Conservation (phyloP, 352 stramenopile genomes). For the Phytophthora pseudosyringae region DNA sequence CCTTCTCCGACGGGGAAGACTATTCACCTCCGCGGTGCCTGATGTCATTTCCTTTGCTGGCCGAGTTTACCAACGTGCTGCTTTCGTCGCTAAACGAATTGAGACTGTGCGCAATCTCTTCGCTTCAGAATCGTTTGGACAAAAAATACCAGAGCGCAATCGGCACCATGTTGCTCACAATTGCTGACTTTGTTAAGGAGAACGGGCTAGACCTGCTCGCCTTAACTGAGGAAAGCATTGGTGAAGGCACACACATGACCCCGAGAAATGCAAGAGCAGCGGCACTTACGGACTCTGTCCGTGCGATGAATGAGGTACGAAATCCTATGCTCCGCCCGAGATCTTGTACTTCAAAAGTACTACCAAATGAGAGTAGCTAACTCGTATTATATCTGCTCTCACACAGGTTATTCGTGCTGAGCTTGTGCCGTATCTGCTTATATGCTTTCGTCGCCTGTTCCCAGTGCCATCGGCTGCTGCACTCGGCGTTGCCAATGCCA, state of each 20-base stretch:
- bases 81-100: constrained; percentile 86
- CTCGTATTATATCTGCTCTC: not conserved
- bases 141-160: constrained; percentile 69
- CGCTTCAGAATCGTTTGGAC: constrained; percentile 59
- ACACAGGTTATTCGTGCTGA: constrained; percentile 58
- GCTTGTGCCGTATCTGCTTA: constrained; percentile 71
- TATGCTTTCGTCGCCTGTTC: constrained; percentile 79
- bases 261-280: constrained; percentile 32
- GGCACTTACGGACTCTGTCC: constrained; percentile 46
- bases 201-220: constrained; percentile 51
- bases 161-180: constrained; percentile 50
- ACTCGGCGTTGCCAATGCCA: constrained; percentile 18
- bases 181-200: constrained; percentile 60
- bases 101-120: constrained; percentile 74
- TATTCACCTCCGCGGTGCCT: constrained; percentile 78
- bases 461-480: constrained; percentile 37
- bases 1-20: constrained; percentile 36
- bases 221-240: constrained; percentile 11
- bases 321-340: not conserved
- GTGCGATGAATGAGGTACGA: constrained; percentile 65
- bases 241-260: constrained; percentile 4
- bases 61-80: constrained; percentile 86
- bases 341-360: not conserved
- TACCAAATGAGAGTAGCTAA: constrained; percentile 5
- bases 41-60: constrained; percentile 88